Percentiles rank a stretch among this genome's conserved stretches.
Evolutionary conservation across 2,329 filamentous ascomycete species (phyloP).

Genomic region (Fusarium sp.): DNA sequence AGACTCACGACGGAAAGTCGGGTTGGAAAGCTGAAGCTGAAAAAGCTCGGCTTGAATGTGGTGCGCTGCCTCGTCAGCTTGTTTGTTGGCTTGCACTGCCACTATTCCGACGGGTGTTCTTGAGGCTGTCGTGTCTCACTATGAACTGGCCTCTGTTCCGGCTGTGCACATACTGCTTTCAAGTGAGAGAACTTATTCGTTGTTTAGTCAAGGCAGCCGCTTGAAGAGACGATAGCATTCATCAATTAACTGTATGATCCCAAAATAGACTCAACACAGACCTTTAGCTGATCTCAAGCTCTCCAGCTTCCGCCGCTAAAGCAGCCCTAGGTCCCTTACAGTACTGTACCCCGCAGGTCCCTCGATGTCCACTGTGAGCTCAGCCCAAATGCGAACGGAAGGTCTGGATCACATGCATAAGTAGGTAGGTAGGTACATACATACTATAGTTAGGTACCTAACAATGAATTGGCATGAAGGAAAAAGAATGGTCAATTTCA

Average conservation of each 20-base stretch:
- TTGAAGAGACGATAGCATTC: neutral
- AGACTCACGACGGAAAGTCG: neutral
- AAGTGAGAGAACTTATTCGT: neutral
- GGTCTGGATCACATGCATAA: slow-evolving; percentile 25
- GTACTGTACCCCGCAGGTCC: slow-evolving; percentile 33
- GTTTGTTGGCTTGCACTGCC: slow-evolving; percentile 14
- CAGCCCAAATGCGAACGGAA: slow-evolving; percentile 4
- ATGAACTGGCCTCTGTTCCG: neutral
- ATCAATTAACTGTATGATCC: too few relatives aligned
- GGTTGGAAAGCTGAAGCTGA: slow-evolving; percentile 3
- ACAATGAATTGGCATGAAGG: neutral
- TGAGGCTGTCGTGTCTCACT: slow-evolving; percentile 8
- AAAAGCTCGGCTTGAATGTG: neutral
- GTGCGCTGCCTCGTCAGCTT: slow-evolving; percentile 12
- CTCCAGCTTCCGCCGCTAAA: slow-evolving; percentile 8
- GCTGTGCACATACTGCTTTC: neutral
- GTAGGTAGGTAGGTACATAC: too few relatives aligned
- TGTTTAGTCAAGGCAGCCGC: neutral
- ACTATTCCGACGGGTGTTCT: neutral
- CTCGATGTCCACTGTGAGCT: slow-evolving; percentile 3
- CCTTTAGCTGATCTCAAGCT: neutral
- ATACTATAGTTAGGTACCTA: too few relatives aligned
- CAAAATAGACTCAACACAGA: neutral
- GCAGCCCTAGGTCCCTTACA: slow-evolving; percentile 6
- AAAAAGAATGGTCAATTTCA: neutral